Evolutionary conservation across 2,329 filamentous ascomycete species (phyloP).

Genomic region (Diplodia intermedia): DNA sequence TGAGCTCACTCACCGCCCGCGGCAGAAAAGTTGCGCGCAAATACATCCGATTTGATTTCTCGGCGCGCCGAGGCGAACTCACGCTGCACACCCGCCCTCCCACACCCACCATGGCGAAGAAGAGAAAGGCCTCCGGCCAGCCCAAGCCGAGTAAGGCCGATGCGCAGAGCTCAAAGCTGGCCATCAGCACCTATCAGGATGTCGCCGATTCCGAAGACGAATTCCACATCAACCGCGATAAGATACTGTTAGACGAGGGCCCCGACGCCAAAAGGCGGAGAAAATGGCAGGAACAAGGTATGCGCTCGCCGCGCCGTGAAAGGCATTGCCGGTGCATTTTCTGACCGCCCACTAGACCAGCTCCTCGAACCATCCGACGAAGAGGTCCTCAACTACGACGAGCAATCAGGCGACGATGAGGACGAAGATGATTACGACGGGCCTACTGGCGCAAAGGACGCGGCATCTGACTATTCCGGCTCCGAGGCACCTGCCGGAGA

Average conservation of each 20-base stretch:
- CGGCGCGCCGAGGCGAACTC: constrained; percentile 7
- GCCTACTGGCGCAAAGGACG: constrained; percentile 40
- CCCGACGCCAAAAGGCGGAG: constrained; percentile 79
- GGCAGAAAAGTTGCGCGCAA: constrained; percentile 29
- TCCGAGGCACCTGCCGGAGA: constrained; percentile 54
- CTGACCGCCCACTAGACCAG: constrained; percentile 54
- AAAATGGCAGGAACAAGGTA: constrained; percentile 71
- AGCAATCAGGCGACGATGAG: constrained; percentile 54
- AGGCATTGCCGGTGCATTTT: constrained; percentile 1
- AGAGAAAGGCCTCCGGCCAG: constrained; percentile 70
- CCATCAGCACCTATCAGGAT: constrained; percentile 72
- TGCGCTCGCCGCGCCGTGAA: constrained; percentile 33
- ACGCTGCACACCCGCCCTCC: neutral
- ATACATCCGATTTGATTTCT: neutral
- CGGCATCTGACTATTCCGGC: constrained; percentile 47
- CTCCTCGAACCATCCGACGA: constrained; percentile 67
- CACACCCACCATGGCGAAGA: constrained; percentile 57
- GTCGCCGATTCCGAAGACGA: constrained; percentile 95
- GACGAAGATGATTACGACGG: constrained; percentile 49
- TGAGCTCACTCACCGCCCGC: constrained; percentile 19
- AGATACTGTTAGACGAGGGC: constrained; percentile 82
- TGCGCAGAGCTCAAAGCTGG: constrained; percentile 60
- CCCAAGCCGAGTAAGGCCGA: constrained; percentile 45
- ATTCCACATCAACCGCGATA: constrained; percentile 86
- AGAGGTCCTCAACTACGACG: constrained; percentile 64